Base-by-base conservation (phyloP, 805 yeast species). In the Ogataea paradorogensis region DNA sequence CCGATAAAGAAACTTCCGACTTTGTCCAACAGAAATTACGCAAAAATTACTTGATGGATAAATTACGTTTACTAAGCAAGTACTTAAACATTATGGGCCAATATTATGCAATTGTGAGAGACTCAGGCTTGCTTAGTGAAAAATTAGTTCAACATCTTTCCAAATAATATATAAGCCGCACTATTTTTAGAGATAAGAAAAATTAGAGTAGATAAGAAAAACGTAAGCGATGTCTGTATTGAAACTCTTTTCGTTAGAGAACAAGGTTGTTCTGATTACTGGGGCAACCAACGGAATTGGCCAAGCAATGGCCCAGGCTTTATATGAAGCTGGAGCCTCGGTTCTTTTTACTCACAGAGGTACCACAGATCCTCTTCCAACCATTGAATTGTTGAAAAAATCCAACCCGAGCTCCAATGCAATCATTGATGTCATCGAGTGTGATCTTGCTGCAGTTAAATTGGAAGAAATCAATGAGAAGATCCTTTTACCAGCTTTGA, bases 231-330 rank as follows among this genome's bases (percentile, higher is more conserved):
- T 39, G 43, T 7, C 25, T 15, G 16, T 34, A n/a, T 25, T 30
- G 7, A 39, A 45, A n/a, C 51, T 59, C 40, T 70, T 63, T 40
- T 65, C 71, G 2, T 53, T 66, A 7, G 47, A 59, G 36, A 71
- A 70, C 8, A 65, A 68, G 46, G 66, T 61, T 9, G 73, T 69
- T 5, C 41, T 69, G 8, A 58, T 73, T 27, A 69, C 80, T 13
- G 82, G 82, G 7, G 78, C 73, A 25, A 71, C 78, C 27, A 67
- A 73, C 15, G 82, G 82, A 5, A 76, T 76, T 46, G 82, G 82
- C 7, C 67, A 65, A 23, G 69, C 71, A 29, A 72, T 75, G 53
- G 78, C 78, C 15, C 50, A 60, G 27, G 80, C 73, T 13, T 53
- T 76, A 21, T 78, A 76, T 7, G 69, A 68, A 43, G 76, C 76